A percentile compares a stretch with the other conserved stretches of the same genome.
Conservation (phyloP, 2,329 filamentous ascomycete species). For the Colletotrichum spaethianum region DNA sequence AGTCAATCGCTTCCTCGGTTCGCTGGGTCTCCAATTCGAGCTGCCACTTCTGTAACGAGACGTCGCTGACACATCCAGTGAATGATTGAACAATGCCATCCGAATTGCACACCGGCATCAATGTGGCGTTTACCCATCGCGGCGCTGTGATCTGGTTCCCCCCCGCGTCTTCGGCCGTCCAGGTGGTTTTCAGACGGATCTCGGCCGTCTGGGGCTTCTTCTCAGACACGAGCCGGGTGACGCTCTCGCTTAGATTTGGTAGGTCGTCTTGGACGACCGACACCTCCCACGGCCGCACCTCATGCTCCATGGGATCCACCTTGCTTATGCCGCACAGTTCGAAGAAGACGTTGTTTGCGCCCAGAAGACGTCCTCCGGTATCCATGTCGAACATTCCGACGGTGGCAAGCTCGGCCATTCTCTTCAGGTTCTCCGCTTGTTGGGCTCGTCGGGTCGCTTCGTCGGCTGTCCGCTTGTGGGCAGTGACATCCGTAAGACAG, state of each 20-base stretch:
- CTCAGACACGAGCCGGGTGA: constrained; percentile 56
- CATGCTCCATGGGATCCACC: constrained; percentile 54
- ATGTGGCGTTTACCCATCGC: constrained; percentile 64
- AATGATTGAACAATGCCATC: constrained; percentile 64
- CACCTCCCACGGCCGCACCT: constrained; percentile 60
- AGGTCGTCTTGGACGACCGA: constrained; percentile 63
- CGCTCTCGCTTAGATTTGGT: constrained; percentile 54
- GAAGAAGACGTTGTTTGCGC: constrained; percentile 68
- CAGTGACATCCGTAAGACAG: constrained; percentile 66
- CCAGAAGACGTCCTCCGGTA: constrained; percentile 63
- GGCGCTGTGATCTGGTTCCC: constrained; percentile 60
- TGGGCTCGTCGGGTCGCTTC: constrained; percentile 64
- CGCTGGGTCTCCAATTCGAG: constrained; percentile 63
- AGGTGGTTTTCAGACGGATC: constrained; percentile 63
- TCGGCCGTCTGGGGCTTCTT: constrained; percentile 62
- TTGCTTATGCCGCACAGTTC: constrained; percentile 65
- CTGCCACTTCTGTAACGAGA: constrained; percentile 66
- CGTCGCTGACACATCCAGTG: constrained; percentile 64
- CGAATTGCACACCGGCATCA: constrained; percentile 64
- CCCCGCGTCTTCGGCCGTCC: constrained; percentile 60
- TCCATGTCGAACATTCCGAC: constrained; percentile 70
- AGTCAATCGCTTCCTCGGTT: constrained; percentile 70
- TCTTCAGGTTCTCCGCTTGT: constrained; percentile 67
- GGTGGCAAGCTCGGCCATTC: constrained; percentile 68
- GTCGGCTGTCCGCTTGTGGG: constrained; percentile 64